Evolutionary conservation across 225 moss, liverwort and hornwort species (phyloP), one percentile per base, ranked within the genome.

Genomic region (Takakia lepidozioides): DNA sequence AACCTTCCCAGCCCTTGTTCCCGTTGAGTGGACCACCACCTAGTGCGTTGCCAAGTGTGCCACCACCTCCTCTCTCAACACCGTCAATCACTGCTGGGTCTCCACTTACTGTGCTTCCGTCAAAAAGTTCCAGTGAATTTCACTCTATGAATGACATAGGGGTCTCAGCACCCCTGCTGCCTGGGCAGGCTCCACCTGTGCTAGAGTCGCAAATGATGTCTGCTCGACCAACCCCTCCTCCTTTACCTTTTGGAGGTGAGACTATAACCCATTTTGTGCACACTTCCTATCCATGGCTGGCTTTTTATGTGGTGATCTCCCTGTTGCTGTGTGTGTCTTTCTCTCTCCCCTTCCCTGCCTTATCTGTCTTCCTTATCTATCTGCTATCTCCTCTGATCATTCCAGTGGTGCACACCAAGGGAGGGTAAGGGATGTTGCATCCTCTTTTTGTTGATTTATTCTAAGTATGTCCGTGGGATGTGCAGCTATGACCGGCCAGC

Each of bases 1-100:
- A 68, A 42, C 59, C 61, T n/a, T 22, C 69, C 25, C 82, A 83
- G 28, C 69, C 80, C 1, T 51, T 83, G 49, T 85, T 83, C 55
- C 83, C 83, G 55, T 75, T 74, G 23, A 83, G 61, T 42, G 74
- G 74, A 35, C 55, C 62, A 38, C 74, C 84, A 36, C 68, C 68
- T 49, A 83, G 61, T 42, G 74, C 71, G 29, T 52, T 60, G 38
- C 74, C 84, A 36, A 65, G 66, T 49, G 52, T 71, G 8, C 72
- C 70, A 15, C 78, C 58, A 22, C 63, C 54, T 41, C 39, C 55
- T 25, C 57, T 38, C n/a, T n/a, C n/a, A 18, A 53, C 61, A 48
- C 57, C 48, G 5, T 62, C 64, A 53, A 60, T 47, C 49, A 53
- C 72, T 30, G 21, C 49, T 32, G 70, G 36, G 30, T 26, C 26